Percentiles rank a stretch among this genome's conserved stretches.
These are phyloP conservation scores for Beauveria sp. DNA, from an alignment of 2,329 filamentous ascomycete species.

Conservation along the genomic window DNA sequence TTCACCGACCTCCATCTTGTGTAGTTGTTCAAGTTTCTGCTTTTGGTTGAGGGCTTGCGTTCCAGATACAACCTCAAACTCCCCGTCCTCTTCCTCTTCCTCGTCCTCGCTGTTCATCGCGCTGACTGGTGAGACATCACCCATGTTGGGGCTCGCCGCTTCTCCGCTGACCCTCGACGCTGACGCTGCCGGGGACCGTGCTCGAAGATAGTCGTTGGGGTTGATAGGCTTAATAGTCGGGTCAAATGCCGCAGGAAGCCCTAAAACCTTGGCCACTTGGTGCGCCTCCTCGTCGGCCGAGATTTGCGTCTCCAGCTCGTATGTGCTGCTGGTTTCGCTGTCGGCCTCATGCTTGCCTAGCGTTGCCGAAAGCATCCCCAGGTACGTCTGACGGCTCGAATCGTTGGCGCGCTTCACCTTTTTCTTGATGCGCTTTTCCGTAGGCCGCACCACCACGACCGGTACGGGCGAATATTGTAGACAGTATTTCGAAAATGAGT, in stretches of 20 bases:
- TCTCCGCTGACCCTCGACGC: constrained; percentile 10
- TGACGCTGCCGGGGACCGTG: constrained; percentile 14
- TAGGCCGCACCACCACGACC: constrained; percentile 84
- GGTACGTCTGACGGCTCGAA: constrained; percentile 66
- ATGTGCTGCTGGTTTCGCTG: constrained; percentile 42
- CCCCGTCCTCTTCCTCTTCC: constrained; percentile 30
- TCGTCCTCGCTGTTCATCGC: constrained; percentile 28
- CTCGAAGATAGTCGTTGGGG: constrained; percentile 17
- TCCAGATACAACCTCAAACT: constrained; percentile 39
- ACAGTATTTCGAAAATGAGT: constrained; percentile 90
- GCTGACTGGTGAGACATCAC: constrained; percentile 23
- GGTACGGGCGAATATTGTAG: constrained; percentile 89
- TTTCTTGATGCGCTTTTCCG: constrained; percentile 81
- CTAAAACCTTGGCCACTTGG: constrained; percentile 54
- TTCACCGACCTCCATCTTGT: constrained; percentile 53
- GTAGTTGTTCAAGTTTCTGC: constrained; percentile 44
- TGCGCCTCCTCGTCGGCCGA: constrained; percentile 57
- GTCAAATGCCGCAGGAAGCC: constrained; percentile 54
- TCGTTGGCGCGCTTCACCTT: constrained; percentile 78
- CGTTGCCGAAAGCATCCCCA: constrained; percentile 63
- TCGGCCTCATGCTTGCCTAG: constrained; percentile 51
- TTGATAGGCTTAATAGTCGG: constrained; percentile 54
- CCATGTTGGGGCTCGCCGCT: constrained; percentile 15
- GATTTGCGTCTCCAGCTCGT: constrained; percentile 47
- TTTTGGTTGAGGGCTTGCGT: constrained; percentile 36